Base-by-base conservation (phyloP, 2,329 filamentous ascomycete genomes). In the Chaetomium globosum region DNA sequence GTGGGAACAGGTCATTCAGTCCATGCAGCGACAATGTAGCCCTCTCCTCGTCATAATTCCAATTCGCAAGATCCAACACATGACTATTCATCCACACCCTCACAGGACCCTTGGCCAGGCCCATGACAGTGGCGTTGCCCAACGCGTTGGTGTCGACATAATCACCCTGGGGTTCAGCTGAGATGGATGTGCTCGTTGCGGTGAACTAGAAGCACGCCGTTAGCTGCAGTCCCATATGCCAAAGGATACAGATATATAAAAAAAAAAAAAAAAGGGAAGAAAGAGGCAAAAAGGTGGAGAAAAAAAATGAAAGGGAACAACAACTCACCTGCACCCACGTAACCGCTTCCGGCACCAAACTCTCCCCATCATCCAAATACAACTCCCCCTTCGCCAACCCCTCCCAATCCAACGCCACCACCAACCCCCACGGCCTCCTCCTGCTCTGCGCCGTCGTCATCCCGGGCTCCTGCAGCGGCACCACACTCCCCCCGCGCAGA, bases 301-400 rank as follows among this genome's bases (percentile, higher is more conserved):
- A n/a, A 16, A 54, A n/a, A 16, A 31, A 33, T 30, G 13, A 53
- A 19, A 16, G 28, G 13, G 30, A 21, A 65, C n/a, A 26, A 36
- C 2, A 26, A 77, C 77, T 71, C 65, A 80, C 79, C 63, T 80
- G 72, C 28, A 92, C 82, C 66, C 80, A 80, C 5, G 87, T 80
- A 0, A 82, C 87, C 0, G 80, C 78, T 13, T 82, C 79, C 0
- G 85, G 88, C 39, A 75, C 71, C 8, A 92, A 65, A 63, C 86
- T 90, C 76, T 89, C 88, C 1, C 91, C 90, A 70, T 94, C 91
- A 71, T 93, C 91, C 8, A 93, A 73, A 73, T 93, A 93, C 33
- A 93, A 75, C 21, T 79, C 75, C 0, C 90, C 90, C 1, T 72
- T 77, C 0, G 90, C 89, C 1, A 76, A 74, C 0, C 87, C 86